These are phyloP conservation scores for Tylopilus sp. DNA, from an alignment of 768 basidiomycete genomes.

Conservation along the genomic window DNA sequence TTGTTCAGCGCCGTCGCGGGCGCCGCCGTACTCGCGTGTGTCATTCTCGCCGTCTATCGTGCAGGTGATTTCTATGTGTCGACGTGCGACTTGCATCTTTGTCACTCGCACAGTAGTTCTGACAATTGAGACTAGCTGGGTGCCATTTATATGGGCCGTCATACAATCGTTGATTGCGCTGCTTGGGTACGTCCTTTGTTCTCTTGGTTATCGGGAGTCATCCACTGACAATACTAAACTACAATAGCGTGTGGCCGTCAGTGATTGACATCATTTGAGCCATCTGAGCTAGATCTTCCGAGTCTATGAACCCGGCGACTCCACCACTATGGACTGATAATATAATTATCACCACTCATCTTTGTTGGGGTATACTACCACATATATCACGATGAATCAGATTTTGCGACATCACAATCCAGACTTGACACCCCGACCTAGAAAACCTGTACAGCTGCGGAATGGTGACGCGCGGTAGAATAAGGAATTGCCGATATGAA, in stretches of 20 bases:
- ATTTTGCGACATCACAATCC: too few species aligned
- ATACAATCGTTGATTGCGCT: constrained; percentile 40
- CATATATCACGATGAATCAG: too few species aligned
- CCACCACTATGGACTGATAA: neutral
- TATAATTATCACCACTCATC: neutral
- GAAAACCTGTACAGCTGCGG: too few species aligned
- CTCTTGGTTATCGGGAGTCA: neutral
- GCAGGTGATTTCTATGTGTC: constrained; percentile 19
- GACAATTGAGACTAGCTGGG: constrained; percentile 24
- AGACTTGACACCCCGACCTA: too few species aligned
- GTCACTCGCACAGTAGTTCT: neutral
- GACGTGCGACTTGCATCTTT: neutral
- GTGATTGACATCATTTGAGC: constrained; percentile 38
- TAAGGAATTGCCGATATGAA: neutral
- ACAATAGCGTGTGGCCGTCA: constrained; percentile 40
- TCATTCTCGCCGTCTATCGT: constrained; percentile 38
- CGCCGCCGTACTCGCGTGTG: constrained; percentile 37
- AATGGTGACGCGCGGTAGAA: too few species aligned
- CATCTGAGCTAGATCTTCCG: too few species aligned
- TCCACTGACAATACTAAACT: neutral
- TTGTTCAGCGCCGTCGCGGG: constrained; percentile 37
- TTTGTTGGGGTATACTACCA: neutral
- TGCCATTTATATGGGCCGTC: constrained; percentile 41
- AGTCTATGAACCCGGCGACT: too few species aligned
- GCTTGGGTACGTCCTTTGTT: constrained; percentile 31